Conservation (phyloP, 139 green algal genomes). For the Chlorella sorokiniana region DNA sequence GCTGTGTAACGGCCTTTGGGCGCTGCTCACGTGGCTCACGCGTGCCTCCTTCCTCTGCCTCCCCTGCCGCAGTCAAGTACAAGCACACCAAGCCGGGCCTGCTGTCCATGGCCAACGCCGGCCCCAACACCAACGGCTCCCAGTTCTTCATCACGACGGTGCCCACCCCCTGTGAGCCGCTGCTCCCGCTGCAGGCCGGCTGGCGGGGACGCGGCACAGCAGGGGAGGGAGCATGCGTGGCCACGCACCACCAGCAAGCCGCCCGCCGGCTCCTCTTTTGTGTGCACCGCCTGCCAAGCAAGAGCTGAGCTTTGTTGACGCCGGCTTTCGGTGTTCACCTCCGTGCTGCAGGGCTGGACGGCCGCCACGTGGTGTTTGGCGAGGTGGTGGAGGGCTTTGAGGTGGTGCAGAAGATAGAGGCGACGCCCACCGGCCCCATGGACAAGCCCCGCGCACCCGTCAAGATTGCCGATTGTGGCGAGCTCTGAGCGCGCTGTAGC, state of each 20-base stretch:
- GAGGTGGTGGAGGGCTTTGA: slow-evolving; percentile 72
- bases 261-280: background rate
- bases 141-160: slow-evolving; percentile 94
- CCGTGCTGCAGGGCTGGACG: slow-evolving; percentile 75
- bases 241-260: too few species aligned
- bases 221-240: background rate
- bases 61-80: too few species aligned
- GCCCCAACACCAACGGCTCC: slow-evolving; percentile 77
- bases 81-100: slow-evolving; percentile 71
- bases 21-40: too few species aligned
- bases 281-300: background rate
- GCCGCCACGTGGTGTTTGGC: slow-evolving; percentile 88
- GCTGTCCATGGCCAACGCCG: slow-evolving; percentile 92
- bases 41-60: too few species aligned
- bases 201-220: background rate
- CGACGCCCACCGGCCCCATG: slow-evolving; percentile 41
- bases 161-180: slow-evolving; percentile 70
- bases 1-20: too few species aligned
- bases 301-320: too few species aligned
- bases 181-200: background rate
- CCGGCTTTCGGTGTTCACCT: slow-evolving; percentile 23
- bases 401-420: slow-evolving; percentile 57
- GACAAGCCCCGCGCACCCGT: slow-evolving; percentile 30
- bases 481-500: too few species aligned
- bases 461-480: background rate